Percentiles rank a stretch among this genome's conserved stretches.
Conservation (phyloP, 805 yeast genomes). For the Cyberlindnera lachancei region DNA sequence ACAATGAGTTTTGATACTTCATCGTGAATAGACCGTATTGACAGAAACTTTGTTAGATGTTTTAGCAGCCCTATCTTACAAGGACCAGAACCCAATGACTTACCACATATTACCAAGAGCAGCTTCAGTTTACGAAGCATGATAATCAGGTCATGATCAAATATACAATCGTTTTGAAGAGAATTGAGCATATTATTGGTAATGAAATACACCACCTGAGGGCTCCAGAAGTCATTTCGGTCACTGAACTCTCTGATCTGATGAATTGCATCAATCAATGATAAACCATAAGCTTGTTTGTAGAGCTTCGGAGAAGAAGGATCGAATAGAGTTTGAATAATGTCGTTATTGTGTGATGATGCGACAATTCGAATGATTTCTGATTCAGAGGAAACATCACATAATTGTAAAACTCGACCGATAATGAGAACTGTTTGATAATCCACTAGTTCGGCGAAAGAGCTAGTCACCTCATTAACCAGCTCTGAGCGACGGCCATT, state of each 20-base stretch:
- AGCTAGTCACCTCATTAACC: slow-evolving; percentile 13
- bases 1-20: slow-evolving; percentile 25
- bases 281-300: slow-evolving; percentile 4
- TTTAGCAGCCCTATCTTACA: too few species aligned
- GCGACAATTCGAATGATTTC: too few species aligned
- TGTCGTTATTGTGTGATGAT: too few species aligned
- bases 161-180: slow-evolving; percentile 16
- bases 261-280: slow-evolving; percentile 11
- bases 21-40: slow-evolving; percentile 8
- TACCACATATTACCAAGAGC: slow-evolving; percentile 24
- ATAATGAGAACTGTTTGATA: slow-evolving; percentile 27
- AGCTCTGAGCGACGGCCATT: slow-evolving; percentile 31
- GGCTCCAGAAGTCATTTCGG: slow-evolving; percentile 27
- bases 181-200: slow-evolving; percentile 25
- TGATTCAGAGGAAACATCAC: slow-evolving; percentile 35
- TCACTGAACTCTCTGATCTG: slow-evolving; percentile 5
- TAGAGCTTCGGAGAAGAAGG: slow-evolving; percentile 5
- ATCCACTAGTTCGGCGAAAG: slow-evolving; percentile 13
- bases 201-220: slow-evolving; percentile 30
- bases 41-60: slow-evolving; percentile 12
- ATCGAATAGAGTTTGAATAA: slow-evolving; percentile 4
- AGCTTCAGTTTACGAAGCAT: slow-evolving; percentile 32
- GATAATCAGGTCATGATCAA: slow-evolving; percentile 19
- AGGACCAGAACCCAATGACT: slow-evolving; percentile 9
- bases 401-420: slow-evolving; percentile 29